Base-by-base conservation (phyloP, 768 basidiomycete genomes). In the Crucibulum laeve region DNA sequence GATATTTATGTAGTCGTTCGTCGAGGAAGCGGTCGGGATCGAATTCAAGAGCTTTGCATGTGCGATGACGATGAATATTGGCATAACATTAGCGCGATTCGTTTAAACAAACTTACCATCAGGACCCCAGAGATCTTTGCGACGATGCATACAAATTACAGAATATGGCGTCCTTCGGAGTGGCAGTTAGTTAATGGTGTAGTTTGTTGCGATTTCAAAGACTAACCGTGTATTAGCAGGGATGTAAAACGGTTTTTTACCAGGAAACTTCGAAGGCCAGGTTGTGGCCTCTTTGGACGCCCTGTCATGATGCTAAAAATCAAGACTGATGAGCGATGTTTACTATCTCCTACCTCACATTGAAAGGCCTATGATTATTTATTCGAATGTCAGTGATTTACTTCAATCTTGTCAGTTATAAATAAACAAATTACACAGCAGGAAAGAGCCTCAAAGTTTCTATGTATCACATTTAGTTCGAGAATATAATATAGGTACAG, bases 21-120 rank as follows among this genome's bases (percentile, higher is more conserved):
- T 85, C 82, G 35, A 84, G 56, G 67, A 80, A 86, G 13, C 83
- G 68, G 50, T 82, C 79, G 0, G 82, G 83, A 52, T 84, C 81
- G 49, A 84, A 84, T 38, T 65, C 50, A 14, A 74, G 70, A 2
- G 79, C 77, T 69, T 33, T 13, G 18, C 14, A 40, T n/a, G n/a
- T n/a, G n/a, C n/a, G n/a, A n/a, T n/a, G n/a, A n/a, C n/a, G n/a
- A n/a, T n/a, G n/a, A n/a, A n/a, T n/a, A n/a, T n/a, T n/a, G n/a
- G 25, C 13, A 35, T n/a, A 30, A 2, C n/a, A 21, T 8, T 18
- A 10, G 5, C 13, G 39, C 10, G 17, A 26, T 49, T n/a, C 8
- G n/a, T 34, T 8, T 11, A 25, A 11, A 44, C 4, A 35, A 1
- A 45, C 64, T 24, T 45, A 77, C 80, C 80, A 53, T 80, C 79